These are phyloP conservation scores for Clarireedia paspali DNA, from an alignment of 2,329 filamentous ascomycete species.

Conservation along the genomic window DNA sequence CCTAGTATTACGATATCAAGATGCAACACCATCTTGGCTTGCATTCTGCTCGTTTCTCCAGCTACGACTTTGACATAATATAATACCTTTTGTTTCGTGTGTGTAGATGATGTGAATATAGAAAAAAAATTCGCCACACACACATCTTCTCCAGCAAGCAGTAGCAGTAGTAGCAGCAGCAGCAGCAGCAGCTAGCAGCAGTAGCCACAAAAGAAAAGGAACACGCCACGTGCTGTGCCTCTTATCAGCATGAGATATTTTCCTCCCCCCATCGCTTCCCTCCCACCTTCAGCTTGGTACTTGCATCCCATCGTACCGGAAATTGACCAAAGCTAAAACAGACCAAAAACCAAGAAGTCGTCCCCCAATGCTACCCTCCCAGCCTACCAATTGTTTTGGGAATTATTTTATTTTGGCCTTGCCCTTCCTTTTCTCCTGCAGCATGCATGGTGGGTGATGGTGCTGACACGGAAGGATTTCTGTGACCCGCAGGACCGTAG, in stretches of 20 bases:
- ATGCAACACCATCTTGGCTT: conserved; percentile 9
- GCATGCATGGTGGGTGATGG: conserved; percentile 5
- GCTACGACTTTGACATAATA: conserved; percentile 3
- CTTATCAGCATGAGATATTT: conserved; percentile 5
- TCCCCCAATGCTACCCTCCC: not conserved
- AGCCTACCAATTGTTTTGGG: too few species aligned
- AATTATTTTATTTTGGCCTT: not conserved
- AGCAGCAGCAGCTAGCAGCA: not conserved
- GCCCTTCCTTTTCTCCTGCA: conserved; percentile 7
- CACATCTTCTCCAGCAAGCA: not conserved
- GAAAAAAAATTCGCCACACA: not conserved
- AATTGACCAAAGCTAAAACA: not conserved
- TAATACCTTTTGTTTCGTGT: not conserved
- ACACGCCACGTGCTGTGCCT: conserved; percentile 8
- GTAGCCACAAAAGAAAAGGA: not conserved
- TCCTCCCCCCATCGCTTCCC: not conserved
- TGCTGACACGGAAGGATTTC: conserved; percentile 9
- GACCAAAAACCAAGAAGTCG: too few species aligned
- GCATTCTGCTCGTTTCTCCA: conserved; percentile 2
- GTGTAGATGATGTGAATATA: too few species aligned
- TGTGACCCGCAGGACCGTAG: conserved; percentile 10
- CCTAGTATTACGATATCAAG: conserved; percentile 7
- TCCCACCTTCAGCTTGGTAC: conserved; percentile 2
- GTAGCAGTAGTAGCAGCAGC: not conserved
- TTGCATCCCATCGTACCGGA: not conserved